Evolutionary conservation across 257 asterid genomes (phyloP), one percentile per base, ranked within the genome.

Genomic region (Capsicum chinense): DNA sequence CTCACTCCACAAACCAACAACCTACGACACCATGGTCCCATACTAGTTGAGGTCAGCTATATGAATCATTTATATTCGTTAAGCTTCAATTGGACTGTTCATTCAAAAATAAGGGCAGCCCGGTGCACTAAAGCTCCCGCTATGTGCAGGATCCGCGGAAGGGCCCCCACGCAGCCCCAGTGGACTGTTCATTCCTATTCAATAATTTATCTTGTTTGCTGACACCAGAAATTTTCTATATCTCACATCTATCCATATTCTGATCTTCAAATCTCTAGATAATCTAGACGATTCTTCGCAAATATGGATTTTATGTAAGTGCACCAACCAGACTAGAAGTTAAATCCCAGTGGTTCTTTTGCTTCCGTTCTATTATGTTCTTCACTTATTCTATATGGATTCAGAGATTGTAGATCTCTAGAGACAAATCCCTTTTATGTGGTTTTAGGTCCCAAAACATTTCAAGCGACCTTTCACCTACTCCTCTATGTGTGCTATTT

Each of bases 281-380:
- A 71, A 47, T 47, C 42, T n/a, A 10, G 33, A 47, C 39, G 80
- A 47, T 50, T n/a, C 59, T 19, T 71, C 3, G 12, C 80, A 37
- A 68, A 68, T 68, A 37, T 68, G 52, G 80, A 47, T 50, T 39
- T 71, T 19, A 47, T 47, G 39, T 14, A 71, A 47, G 42, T 48
- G n/a, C 11, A 71, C 58, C 57, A 71, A 47, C 37, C 59, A 11
- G 6, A 50, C 44, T 48, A 74, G 21, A 74, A 48, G 12, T 52
- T 50, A 74, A 11, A 48, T 19, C 44, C 80, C 44, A 50, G 9
- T 69, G 15, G 59, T 73, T 19, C 60, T 48, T 73, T 6, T 47
- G 12, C 58, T n/a, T 47, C 80, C 80, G 19, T 71, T 47, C 56
- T 71, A n/a, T 71, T 71, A 71, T 71, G 80, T 47, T 73, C 35